Conservation (phyloP, 352 stramenopile genomes). For the Pythium plurisporium region DNA sequence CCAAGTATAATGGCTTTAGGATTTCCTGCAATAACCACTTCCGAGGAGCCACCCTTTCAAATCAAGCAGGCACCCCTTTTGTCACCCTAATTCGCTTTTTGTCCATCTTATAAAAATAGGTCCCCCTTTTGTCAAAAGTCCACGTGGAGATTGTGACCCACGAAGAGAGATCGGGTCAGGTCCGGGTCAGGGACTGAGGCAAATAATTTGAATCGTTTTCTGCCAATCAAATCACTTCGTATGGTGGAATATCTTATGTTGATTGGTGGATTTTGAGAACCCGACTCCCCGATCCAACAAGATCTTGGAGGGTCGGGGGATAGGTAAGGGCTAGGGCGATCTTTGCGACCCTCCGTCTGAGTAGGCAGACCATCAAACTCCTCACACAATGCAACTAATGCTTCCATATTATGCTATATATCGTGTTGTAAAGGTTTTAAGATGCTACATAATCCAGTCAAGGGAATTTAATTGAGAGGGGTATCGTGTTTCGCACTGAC, state of each 20-base stretch:
- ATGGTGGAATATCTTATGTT: not conserved
- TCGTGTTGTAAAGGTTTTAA: not conserved
- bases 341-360: constrained; percentile 14
- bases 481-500: too few relatives aligned
- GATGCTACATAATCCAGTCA: too few relatives aligned
- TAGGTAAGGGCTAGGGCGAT: constrained; percentile 17
- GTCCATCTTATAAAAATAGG: too few relatives aligned
- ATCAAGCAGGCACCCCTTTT: too few relatives aligned
- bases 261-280: constrained; percentile 12
- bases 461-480: too few relatives aligned
- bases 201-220: not conserved
- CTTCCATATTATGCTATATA: not conserved
- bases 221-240: constrained; percentile 13
- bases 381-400: not conserved
- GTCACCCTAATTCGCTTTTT: too few relatives aligned
- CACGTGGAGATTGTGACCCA: too few relatives aligned
- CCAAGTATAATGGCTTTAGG: too few relatives aligned
- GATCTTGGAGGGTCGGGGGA: constrained; percentile 22
- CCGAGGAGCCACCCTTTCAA: too few relatives aligned
- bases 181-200: not conserved
- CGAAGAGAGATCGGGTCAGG: too few relatives aligned
- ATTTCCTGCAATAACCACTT: too few relatives aligned
- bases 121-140: too few relatives aligned
- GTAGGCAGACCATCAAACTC: not conserved
- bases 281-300: constrained; percentile 18